Evolutionary conservation across 2,329 filamentous ascomycete species (phyloP), one percentile per base, ranked within the genome.

Genomic region (Mollisia scopiformis): DNA sequence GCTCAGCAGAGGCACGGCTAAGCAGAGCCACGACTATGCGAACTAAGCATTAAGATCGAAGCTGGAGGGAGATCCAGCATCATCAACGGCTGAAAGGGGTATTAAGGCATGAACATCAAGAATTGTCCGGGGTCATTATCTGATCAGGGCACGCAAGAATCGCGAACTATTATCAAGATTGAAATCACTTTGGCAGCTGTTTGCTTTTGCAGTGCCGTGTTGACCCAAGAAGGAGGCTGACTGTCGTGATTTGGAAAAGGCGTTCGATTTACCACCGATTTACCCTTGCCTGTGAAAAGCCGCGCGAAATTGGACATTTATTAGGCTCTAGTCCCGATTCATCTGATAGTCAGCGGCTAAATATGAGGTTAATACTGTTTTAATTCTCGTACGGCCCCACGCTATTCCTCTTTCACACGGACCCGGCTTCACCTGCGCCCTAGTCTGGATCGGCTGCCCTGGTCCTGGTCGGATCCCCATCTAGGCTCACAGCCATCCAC

Each of bases 291-390:
- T 39, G 39, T 25, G 33, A 37, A 43, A 10, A 43, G n/a, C 35
- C 31, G 19, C 16, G n/a, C 19, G 25, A 16, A 35, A 14, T 35
- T 35, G n/a, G 47, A 14, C 49, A 25, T 14, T 8, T 35, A 30
- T 59, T 59, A 39, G 50, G 39, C 30, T 55, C 51, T 37, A 51
- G 16, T 16, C 43, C 51, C n/a, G 27, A 35, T 59, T 25, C 57
- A 50, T 25, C 30, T 33, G n/a, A 16, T n/a, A 16, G 4, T 35
- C 19, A 37, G 46, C 52, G 58, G 58, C 33, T 59, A 51, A 55
- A 55, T 35, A 55, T 51, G 51, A 51, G 51, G 37, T 53, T 53
- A 47, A 46, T 53, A 33, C 56, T 50, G 41, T 39, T 58, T 28
- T 47, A 27, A 47, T 47, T 27, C 43, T 47, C 21, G 37, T 6